These are phyloP conservation scores for Schizosaccharomyces japonicus DNA, from an alignment of 805 yeast genomes.

Conservation along the genomic window DNA sequence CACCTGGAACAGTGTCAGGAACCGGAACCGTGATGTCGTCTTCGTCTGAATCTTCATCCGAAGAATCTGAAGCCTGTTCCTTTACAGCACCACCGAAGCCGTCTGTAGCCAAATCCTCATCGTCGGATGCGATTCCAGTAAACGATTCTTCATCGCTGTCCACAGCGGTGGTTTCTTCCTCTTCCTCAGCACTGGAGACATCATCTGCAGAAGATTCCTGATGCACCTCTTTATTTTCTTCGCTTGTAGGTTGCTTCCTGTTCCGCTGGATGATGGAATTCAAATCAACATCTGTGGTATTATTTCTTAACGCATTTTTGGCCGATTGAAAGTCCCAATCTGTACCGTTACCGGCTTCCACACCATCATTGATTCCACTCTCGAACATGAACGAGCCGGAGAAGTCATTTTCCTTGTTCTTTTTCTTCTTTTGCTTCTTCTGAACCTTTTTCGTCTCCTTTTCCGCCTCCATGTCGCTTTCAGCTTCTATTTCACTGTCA, in stretches of 20 bases:
- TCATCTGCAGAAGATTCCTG: conserved; percentile 12
- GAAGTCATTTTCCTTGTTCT: conserved; percentile 1
- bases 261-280: conserved; percentile 70
- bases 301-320: conserved; percentile 16
- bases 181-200: background rate
- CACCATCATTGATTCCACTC: conserved; percentile 40
- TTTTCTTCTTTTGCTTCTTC: conserved; percentile 8
- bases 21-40: conserved; percentile 14
- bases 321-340: conserved; percentile 66
- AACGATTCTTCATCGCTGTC: background rate
- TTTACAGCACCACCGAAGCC: conserved; percentile 18
- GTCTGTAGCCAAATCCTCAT: conserved; percentile 17
- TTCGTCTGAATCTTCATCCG: conserved; percentile 17
- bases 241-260: conserved; percentile 35
- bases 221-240: conserved; percentile 15
- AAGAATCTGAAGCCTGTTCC: conserved; percentile 14
- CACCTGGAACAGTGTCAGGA: conserved; percentile 11
- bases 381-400: conserved; percentile 32
- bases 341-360: conserved; percentile 23
- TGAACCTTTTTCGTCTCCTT: conserved; percentile 3
- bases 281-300: conserved; percentile 38
- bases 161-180: too few relatives aligned
- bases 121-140: conserved; percentile 12
- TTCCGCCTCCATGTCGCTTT: conserved; percentile 6
- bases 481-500: conserved; percentile 5